phyloP scores from a whole-genome alignment of 2,329 filamentous ascomycete species.

The Simplicillium sp. region DNA sequence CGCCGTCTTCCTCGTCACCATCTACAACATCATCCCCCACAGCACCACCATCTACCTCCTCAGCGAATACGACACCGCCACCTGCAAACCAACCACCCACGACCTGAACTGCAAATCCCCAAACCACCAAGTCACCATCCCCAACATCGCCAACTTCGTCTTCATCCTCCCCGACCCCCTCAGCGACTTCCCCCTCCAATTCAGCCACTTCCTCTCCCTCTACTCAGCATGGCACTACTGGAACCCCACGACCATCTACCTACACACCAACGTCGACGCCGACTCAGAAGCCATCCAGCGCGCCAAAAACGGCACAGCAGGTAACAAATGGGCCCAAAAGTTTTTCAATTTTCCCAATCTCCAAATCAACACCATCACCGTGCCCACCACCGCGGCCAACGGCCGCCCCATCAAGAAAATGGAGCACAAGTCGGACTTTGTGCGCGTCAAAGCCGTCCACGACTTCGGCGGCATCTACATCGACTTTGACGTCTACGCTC shows the following conservation, averaged over 20 bases:
- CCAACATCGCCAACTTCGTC: conserved; percentile 15
- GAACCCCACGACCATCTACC: conserved; percentile 13
- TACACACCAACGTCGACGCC: conserved; percentile 15
- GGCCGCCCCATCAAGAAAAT: conserved; percentile 7
- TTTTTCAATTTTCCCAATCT: conserved; percentile 13
- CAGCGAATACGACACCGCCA: too few species aligned
- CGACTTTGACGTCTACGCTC: conserved; percentile 12
- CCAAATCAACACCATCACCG: conserved; percentile 20
- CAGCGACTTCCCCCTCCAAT: conserved; percentile 12
- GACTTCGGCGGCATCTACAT: conserved; percentile 13
- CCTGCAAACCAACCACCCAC: too few species aligned
- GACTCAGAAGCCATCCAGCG: conserved; percentile 21
- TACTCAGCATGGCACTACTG: conserved; percentile 12
- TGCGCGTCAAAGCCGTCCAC: conserved; percentile 11
- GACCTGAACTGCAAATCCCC: too few species aligned
- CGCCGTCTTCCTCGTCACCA: too few species aligned
- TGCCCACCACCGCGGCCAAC: conserved; percentile 8
- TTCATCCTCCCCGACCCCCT: conserved; percentile 11
- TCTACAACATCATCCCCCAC: too few species aligned
- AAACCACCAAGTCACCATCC: conserved; percentile 8
- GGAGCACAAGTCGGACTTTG: conserved; percentile 13
- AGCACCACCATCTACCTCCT: too few species aligned
- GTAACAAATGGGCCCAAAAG: conserved; percentile 15
- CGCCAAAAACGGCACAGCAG: conserved; percentile 5
- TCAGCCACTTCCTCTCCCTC: conserved; percentile 15